phyloP scores from a whole-genome alignment of 1,139 yeast genomes.

The Meyerozyma sp. region DNA sequence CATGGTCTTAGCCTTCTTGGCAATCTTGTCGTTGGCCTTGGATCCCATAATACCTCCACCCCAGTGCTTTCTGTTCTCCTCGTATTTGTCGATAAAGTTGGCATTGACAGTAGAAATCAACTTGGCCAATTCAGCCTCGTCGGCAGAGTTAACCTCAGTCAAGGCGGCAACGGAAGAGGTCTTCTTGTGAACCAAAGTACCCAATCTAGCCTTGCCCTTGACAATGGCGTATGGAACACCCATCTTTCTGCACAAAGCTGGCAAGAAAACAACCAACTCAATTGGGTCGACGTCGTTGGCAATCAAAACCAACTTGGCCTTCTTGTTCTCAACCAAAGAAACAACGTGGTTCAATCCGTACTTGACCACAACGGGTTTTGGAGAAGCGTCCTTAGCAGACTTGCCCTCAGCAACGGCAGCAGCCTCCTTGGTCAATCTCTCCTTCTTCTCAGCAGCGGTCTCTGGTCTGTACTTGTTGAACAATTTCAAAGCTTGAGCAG shows the following conservation, averaged over 20 bases:
- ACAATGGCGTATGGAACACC: conserved; percentile 98
- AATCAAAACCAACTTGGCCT: conserved; percentile 92
- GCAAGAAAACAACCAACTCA: conserved; percentile 92
- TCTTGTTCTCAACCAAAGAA: conserved; percentile 93
- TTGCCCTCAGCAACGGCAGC: conserved; percentile 98
- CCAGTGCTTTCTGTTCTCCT: conserved; percentile 96
- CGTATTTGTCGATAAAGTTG: conserved; percentile 89
- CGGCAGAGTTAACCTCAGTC: conserved; percentile 90
- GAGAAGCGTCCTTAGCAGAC: conserved; percentile 90
- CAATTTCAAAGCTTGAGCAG: conserved; percentile 92
- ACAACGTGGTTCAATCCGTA: conserved; percentile 99
- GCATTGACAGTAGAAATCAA: conserved; percentile 88
- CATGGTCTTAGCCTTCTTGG: conserved; percentile 39
- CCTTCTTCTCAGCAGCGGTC: conserved; percentile 95
- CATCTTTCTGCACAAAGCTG: conserved; percentile 98
- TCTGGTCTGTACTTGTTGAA: conserved; percentile 99
- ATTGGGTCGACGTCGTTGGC: conserved; percentile 99
- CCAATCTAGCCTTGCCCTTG: conserved; percentile 98
- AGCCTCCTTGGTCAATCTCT: conserved; percentile 97
- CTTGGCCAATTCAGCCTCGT: conserved; percentile 90
- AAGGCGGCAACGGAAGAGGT: conserved; percentile 95
- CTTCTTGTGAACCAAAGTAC: conserved; percentile 95
- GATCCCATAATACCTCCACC: conserved; percentile 99
- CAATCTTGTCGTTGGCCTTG: conserved; percentile 75
- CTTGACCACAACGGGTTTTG: conserved; percentile 94